These are phyloP conservation scores for Flaveria brownii DNA, from an alignment of 129 eudicot species.

Conservation along the genomic window DNA sequence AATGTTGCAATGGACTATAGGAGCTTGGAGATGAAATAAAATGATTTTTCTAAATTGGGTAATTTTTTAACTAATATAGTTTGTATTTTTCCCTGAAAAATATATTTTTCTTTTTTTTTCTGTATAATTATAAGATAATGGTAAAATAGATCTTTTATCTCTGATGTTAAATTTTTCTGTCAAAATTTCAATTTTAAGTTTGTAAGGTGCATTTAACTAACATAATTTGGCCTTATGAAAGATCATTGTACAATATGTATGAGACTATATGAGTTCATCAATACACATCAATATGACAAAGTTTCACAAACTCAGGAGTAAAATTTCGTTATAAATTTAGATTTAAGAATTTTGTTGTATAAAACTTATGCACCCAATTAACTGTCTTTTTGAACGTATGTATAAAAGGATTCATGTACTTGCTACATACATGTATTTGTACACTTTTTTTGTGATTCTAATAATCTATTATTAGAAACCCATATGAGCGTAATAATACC, in stretches of 20 bases:
- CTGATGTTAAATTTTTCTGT: neutral
- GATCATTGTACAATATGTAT: too few relatives aligned
- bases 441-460: too few relatives aligned
- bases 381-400: too few relatives aligned
- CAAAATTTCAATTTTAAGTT: neutral
- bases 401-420: too few relatives aligned
- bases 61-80: constrained; percentile 16
- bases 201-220: neutral
- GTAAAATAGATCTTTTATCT: constrained; percentile 18
- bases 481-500: too few relatives aligned
- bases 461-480: too few relatives aligned
- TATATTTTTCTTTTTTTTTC: constrained; percentile 30
- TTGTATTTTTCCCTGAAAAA: constrained; percentile 13
- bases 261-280: neutral
- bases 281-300: neutral
- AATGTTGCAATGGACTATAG: constrained; percentile 78
- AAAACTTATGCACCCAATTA: too few relatives aligned
- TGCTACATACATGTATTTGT: too few relatives aligned
- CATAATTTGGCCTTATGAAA: neutral
- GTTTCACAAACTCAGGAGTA: neutral
- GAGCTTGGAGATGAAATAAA: constrained; percentile 89
- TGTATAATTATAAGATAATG: constrained; percentile 35
- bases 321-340: neutral
- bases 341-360: neutral
- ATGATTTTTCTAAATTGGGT: neutral